A percentile compares a stretch with the other conserved stretches of the same genome.
Conservation (phyloP, 306 rosid species). For the Arachis hypogaea region DNA sequence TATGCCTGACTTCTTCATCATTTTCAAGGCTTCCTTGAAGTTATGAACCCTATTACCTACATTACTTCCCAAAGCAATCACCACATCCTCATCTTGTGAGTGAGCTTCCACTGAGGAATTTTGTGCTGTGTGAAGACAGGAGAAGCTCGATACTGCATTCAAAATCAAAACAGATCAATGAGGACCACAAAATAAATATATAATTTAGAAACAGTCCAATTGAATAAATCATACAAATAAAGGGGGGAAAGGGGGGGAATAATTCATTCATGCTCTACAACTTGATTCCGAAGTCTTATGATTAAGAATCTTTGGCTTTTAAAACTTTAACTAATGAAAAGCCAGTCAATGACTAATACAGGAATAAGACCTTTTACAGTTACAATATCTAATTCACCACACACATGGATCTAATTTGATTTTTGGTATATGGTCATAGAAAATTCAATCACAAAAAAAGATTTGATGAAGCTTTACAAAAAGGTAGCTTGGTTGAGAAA, state of each 20-base stretch:
- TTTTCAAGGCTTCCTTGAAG: conserved; percentile 76
- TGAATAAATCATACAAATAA: not conserved
- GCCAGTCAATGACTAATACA: not conserved
- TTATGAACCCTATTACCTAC: conserved; percentile 78
- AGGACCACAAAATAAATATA: not conserved
- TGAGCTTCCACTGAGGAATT: conserved; percentile 59
- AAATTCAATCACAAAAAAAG: not conserved
- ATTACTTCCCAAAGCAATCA: conserved; percentile 92
- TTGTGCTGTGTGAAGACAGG: conserved; percentile 51
- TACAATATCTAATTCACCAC: not conserved
- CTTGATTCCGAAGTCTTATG: conserved; percentile 4
- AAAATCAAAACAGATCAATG: conserved; percentile 33
- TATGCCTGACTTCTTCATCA: conserved; percentile 76
- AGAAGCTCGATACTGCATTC: conserved; percentile 49
- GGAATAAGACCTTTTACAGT: not conserved
- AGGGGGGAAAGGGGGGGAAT: not conserved
- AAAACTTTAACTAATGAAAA: not conserved
- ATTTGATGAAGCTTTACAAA: not conserved
- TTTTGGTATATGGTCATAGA: conserved; percentile 7
- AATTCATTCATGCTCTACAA: not conserved
- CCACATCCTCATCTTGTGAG: conserved; percentile 79
- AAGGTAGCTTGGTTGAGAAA: not conserved
- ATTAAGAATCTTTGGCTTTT: conserved; percentile 24
- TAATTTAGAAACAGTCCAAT: conserved; percentile 10
- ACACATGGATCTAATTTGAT: not conserved